Percentiles rank a stretch among this genome's conserved stretches.
Evolutionary conservation across 352 stramenopile species (phyloP).

Genomic region (Phytopythium delawarense): DNA sequence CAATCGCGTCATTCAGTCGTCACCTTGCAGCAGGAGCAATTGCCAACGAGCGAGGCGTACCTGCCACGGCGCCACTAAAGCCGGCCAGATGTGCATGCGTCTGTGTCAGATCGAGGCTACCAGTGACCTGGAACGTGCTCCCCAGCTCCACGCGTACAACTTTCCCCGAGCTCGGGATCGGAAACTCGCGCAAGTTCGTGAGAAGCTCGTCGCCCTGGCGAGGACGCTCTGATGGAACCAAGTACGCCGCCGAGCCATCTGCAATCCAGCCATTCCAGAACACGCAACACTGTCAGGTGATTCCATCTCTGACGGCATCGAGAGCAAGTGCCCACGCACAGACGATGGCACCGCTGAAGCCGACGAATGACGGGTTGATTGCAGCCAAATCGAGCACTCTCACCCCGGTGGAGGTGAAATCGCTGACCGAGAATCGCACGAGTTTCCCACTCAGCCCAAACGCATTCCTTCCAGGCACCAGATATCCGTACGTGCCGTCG

Average conservation of each 20-base stretch:
- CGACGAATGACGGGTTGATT: conserved; percentile 52
- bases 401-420: conserved; percentile 36
- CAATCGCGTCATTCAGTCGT: not conserved
- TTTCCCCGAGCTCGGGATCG: conserved; percentile 54
- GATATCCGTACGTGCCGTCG: conserved; percentile 56
- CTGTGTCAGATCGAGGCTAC: conserved; percentile 48
- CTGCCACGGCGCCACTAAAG: conserved; percentile 60
- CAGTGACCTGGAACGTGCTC: conserved; percentile 30
- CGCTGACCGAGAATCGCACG: conserved; percentile 44
- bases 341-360: conserved; percentile 56
- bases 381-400: conserved; percentile 44
- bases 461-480: conserved; percentile 58
- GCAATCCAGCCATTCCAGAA: not conserved
- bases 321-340: conserved; percentile 30
- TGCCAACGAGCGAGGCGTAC: conserved; percentile 13
- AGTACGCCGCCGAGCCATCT: conserved; percentile 63
- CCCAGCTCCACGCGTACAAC: conserved; percentile 52
- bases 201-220: conserved; percentile 43
- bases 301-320: no score
- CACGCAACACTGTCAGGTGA: not conserved
- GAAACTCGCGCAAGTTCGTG: conserved; percentile 66
- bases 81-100: conserved; percentile 45
- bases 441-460: conserved; percentile 56
- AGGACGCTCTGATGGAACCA: conserved; percentile 50
- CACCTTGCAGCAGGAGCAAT: not conserved